phyloP scores from a whole-genome alignment of 192 early-diverging fungal species.

The Entomortierella lignicola region DNA sequence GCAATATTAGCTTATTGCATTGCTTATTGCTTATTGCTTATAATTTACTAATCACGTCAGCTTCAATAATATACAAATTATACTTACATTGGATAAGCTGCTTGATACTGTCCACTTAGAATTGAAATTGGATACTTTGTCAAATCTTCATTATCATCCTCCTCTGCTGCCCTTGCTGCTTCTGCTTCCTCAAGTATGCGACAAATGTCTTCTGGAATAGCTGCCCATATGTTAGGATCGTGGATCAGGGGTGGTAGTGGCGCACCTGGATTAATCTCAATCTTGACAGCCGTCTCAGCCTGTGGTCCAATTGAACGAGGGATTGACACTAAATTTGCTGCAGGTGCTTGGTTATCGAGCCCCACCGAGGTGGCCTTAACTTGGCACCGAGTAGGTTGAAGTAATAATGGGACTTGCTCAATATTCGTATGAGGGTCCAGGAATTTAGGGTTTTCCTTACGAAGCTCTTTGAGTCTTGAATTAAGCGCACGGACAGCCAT shows the following conservation, averaged over 20 bases:
- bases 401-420: conserved; percentile 60
- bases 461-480: conserved; percentile 55
- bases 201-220: conserved; percentile 56
- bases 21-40: too few species aligned
- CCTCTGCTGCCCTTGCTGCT: background rate
- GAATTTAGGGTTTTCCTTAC: conserved; percentile 59
- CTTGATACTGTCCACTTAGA: conserved; percentile 63
- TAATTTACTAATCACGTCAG: too few species aligned
- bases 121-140: conserved; percentile 65
- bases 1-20: background rate
- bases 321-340: conserved; percentile 1
- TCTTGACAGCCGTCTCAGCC: conserved; percentile 7
- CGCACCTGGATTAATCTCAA: conserved; percentile 25
- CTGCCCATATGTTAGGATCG: conserved; percentile 49
- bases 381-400: conserved; percentile 58
- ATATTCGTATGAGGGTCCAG: conserved; percentile 69
- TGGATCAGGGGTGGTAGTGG: conserved; percentile 36
- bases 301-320: conserved; percentile 36
- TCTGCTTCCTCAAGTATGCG: conserved; percentile 31
- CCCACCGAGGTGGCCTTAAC: conserved; percentile 13
- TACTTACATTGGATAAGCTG: conserved; percentile 60
- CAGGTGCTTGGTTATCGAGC: background rate
- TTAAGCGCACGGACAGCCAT: conserved; percentile 64
- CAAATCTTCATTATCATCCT: conserved; percentile 19
- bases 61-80: conserved; percentile 2